Evolutionary conservation across 1,139 yeast species (phyloP).

Genomic region (Geotrichum phurueaensis): DNA sequence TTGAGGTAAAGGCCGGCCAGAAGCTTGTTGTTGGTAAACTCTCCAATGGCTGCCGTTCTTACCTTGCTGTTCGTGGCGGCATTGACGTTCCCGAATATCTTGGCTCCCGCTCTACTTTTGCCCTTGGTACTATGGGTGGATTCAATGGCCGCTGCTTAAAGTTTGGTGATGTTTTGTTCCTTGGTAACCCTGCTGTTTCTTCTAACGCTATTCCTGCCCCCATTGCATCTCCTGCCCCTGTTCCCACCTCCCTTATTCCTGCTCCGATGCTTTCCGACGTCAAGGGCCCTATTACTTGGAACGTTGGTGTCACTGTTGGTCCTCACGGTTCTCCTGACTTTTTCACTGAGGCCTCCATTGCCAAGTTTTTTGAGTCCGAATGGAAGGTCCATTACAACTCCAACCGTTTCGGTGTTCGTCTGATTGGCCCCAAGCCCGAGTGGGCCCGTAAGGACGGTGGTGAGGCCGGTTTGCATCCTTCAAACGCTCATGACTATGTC

Average conservation of each 20-base stretch:
- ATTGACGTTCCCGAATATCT: constrained; percentile 88
- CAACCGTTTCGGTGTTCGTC: constrained; percentile 89
- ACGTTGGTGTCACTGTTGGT: constrained; percentile 89
- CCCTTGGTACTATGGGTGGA: constrained; percentile 91
- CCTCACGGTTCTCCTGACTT: constrained; percentile 98
- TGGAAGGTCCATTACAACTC: constrained; percentile 98
- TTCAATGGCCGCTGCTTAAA: constrained; percentile 86
- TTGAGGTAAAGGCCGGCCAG: constrained; percentile 66
- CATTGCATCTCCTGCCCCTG: constrained; percentile 51
- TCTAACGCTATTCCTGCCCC: constrained; percentile 71
- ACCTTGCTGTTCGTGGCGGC: constrained; percentile 87
- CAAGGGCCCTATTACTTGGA: constrained; percentile 55
- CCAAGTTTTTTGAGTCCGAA: constrained; percentile 63
- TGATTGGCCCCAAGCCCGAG: constrained; percentile 90
- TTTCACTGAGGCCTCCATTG: constrained; percentile 68
- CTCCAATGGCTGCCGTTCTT: constrained; percentile 77
- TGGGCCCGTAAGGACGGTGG: constrained; percentile 99
- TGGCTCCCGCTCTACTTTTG: constrained; percentile 95
- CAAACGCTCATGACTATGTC: constrained; percentile 95
- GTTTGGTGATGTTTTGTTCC: constrained; percentile 83
- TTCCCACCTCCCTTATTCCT: constrained; percentile 59
- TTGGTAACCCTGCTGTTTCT: constrained; percentile 68
- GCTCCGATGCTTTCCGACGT: constrained; percentile 31
- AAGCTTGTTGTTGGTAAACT: constrained; percentile 75
- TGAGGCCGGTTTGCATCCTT: constrained; percentile 95